Conservation (phyloP, 306 rosid genomes). For the Trifolium fragiferum region DNA sequence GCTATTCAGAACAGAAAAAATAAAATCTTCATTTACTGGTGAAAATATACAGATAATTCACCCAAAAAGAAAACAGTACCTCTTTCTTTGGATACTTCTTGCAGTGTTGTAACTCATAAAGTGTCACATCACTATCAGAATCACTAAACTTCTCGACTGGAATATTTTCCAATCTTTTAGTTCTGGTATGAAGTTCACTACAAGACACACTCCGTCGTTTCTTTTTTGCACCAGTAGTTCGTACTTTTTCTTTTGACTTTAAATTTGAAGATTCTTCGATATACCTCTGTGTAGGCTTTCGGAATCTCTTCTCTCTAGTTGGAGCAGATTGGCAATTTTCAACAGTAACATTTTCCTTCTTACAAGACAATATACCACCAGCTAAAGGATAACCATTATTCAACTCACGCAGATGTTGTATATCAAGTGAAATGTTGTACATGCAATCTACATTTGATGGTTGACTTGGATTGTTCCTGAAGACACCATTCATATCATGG, state of each 20-base stretch:
- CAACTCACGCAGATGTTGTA: constrained; percentile 46
- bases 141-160: constrained; percentile 49
- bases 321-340: constrained; percentile 54
- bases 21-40: not conserved
- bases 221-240: constrained; percentile 48
- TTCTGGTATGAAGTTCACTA: constrained; percentile 47
- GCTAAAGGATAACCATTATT: constrained; percentile 49
- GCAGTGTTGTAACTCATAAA: constrained; percentile 53
- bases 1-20: not conserved
- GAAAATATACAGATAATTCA: constrained; percentile 25
- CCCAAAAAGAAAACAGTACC: constrained; percentile 44
- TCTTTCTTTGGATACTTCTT: constrained; percentile 65
- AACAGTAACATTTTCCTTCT: constrained; percentile 51
- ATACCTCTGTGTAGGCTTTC: constrained; percentile 79
- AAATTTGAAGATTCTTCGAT: constrained; percentile 71
- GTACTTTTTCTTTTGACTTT: constrained; percentile 54
- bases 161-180: constrained; percentile 52
- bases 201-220: constrained; percentile 41
- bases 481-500: constrained; percentile 50
- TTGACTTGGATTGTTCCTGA: constrained; percentile 58
- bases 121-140: constrained; percentile 53
- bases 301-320: constrained; percentile 69
- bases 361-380: constrained; percentile 48
- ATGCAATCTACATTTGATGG: constrained; percentile 55
- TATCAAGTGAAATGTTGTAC: constrained; percentile 52